Evolutionary conservation across 2,329 filamentous ascomycete species (phyloP), one percentile per base, ranked within the genome.

Genomic region (Chalara sp.): DNA sequence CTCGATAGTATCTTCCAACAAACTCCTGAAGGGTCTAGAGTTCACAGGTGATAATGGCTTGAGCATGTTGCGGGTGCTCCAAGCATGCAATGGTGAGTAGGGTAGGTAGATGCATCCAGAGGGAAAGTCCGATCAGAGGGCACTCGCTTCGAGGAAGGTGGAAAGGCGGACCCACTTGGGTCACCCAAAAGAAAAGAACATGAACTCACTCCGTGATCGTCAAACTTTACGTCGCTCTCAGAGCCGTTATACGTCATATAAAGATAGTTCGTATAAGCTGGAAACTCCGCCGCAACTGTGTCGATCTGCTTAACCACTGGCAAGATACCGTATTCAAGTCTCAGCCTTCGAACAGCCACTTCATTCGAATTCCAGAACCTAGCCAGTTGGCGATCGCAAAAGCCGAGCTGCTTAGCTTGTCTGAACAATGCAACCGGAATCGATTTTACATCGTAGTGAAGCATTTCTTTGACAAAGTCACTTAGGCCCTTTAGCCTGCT

Each of bases 261-360:
- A 8, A 97, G 80, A 66, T 99, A 99, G 71, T 99, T 97, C 21
- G 93, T 97, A 59, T 81, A 86, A 5, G 89, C 87, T 6, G 92
- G 92, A 74, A 96, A 97, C 69, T 99, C 93, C 12, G 91, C 93
- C 46, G 93, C 93, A 45, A 99, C 93, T 0, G 93, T 99, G 72
- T 99, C 93, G 53, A 99, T 97, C 72, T 97, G 92, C 79, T 97
- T 97, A 50, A 96, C 92, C 54, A 89, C 86, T 0, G 93, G 93
- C 57, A 81, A 81, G 62, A 99, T 89, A 42, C 87, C 87, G 39
- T 85, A 81, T 61, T 97, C 91, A n/a, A 90, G 78, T 66, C 93
- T 82, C 66, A 90, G 73, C 48, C 87, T 83, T 57, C 93, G 84
- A 30, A 97, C 84, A 50, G 91, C 89, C 59, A 96, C 81, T 69